Base-by-base conservation (phyloP, 768 basidiomycete genomes). In the Amanita brunnescens region DNA sequence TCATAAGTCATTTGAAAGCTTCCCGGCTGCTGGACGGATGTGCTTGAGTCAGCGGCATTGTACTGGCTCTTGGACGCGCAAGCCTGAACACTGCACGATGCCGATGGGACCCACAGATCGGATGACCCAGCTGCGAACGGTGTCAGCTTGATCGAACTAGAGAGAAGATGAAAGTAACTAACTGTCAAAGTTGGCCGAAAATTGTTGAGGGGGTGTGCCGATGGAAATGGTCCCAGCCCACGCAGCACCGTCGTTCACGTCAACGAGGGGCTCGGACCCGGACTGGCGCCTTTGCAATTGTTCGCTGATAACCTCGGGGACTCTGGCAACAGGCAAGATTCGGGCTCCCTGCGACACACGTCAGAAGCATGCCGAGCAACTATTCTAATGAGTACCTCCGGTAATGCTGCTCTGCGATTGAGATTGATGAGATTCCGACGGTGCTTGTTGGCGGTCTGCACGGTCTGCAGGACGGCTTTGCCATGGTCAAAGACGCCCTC, bases 131-230 rank as follows among this genome's bases (percentile, higher is more conserved):
- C 48, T 49, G 38, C 5, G 34, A n/a, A 39, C n/a, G 20, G 10
- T 49, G n/a, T 14, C 16, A 23, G 3, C 21, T 40, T 29, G n/a
- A 49, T 9, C 4, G 29, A 3, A 29, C 30, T 16, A 20, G 32
- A 7, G 18, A 20, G 33, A 34, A 43, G 10, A 23, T n/a, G n/a
- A n/a, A n/a, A 58, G 60, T 40, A 57, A 62, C 68, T 71, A 58
- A 62, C 68, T 73, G 59, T 74, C 72, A 49, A 73, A 73, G 57
- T 71, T 69, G 33, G 70, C 66, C 47, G 68, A 42, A 60, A 71
- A 74, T 12, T 55, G 46, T 54, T 70, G 67, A 4, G 55, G 57
- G 7, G 68, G 69, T 9, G 65, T 68, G 42, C 72, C 73, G 53
- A 73, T 70, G 16, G 64, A 57, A 51, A 74, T 64, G 24, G 59